phyloP scores from a whole-genome alignment of 495 filamentous ascomycete species.

The Saxophila tyrrhenica region DNA sequence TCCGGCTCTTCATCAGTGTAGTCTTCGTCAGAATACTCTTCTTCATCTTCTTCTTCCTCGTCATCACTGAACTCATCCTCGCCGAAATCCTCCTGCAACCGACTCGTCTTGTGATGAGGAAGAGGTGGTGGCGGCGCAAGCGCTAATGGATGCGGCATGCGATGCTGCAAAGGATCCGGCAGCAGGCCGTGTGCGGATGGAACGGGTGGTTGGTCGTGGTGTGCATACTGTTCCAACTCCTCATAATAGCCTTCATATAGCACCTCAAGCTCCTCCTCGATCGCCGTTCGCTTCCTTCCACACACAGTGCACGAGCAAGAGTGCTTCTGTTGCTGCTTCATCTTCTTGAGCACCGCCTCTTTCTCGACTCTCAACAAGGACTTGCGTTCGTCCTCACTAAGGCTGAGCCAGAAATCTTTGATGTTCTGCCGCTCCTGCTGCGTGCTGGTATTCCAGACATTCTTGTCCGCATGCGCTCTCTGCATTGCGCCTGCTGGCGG shows the following conservation, averaged over 20 bases:
- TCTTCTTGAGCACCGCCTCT: conserved; percentile 93
- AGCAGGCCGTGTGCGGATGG: conserved; percentile 12
- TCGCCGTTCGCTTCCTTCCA: conserved; percentile 89
- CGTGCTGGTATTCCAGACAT: conserved; percentile 94
- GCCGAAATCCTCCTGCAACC: conserved; percentile 46
- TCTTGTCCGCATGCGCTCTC: conserved; percentile 39
- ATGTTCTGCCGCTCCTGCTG: conserved; percentile 92
- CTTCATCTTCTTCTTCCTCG: conserved; percentile 47
- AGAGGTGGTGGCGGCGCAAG: conserved; percentile 8
- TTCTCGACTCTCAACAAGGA: conserved; percentile 97
- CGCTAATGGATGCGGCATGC: conserved; percentile 8
- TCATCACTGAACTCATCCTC: conserved; percentile 45
- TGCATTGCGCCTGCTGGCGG: conserved; percentile 14
- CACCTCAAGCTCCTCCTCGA: conserved; percentile 97
- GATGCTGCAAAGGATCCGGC: conserved; percentile 15
- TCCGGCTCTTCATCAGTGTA: conserved; percentile 47
- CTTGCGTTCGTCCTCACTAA: conserved; percentile 87
- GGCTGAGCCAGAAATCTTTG: conserved; percentile 95
- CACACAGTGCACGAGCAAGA: conserved; percentile 97
- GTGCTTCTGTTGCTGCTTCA: conserved; percentile 99
- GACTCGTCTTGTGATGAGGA: conserved; percentile 13
- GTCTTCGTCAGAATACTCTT: conserved; percentile 41
- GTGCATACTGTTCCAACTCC: conserved; percentile 93
- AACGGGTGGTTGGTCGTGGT: conserved; percentile 59
- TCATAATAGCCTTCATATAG: conserved; percentile 99